Base-by-base conservation (phyloP, 2,329 filamentous ascomycete genomes). In the Sclerotinia minor region DNA sequence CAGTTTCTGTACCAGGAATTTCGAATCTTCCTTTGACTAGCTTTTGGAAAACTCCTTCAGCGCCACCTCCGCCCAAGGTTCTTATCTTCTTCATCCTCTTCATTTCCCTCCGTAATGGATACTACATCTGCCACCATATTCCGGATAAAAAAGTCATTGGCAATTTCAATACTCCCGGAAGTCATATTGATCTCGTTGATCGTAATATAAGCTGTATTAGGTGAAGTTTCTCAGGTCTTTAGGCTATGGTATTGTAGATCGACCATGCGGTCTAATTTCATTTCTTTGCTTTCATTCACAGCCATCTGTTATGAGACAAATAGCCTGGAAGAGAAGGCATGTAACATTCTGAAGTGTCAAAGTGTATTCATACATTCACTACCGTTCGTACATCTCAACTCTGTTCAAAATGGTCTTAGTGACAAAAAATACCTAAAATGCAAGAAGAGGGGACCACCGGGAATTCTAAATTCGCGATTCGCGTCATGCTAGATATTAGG, bases 1-100 rank as follows among this genome's bases (percentile, higher is more conserved):
- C 29, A 15, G 2, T 26, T 24, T 50, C 29, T 4, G 21, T 26
- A 50, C 21, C 4, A 6, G 32, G 5, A 75, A 35, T 59, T 75
- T 76, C 69, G 72, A 75, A 5, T 72, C 72, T 24, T 71, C 73
- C 75, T 13, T 73, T 74, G 21, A 72, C 71, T 47, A 73, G 60
- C 32, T 38, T 72, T 68, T 76, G 74, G 52, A 77, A 77, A 1
- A 76, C 68, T 15, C 68, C 68, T 8, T 67, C 60, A 0, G 73
- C 73, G 64, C 77, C 76, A 64, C 65, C 71, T 72, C 35, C 24
- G 24, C 74, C 73, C 1, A 71, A 71, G 29, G 57, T 61, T 67
- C 68, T 72, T 63, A 76, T 26, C 32, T 54, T 64, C 60, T 35
- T 6, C 17, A 68, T 21, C 50, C 65, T 69, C 13, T 32, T 50